Base-by-base conservation (phyloP, 306 rosid species). In the Coriaria nepalensis region DNA sequence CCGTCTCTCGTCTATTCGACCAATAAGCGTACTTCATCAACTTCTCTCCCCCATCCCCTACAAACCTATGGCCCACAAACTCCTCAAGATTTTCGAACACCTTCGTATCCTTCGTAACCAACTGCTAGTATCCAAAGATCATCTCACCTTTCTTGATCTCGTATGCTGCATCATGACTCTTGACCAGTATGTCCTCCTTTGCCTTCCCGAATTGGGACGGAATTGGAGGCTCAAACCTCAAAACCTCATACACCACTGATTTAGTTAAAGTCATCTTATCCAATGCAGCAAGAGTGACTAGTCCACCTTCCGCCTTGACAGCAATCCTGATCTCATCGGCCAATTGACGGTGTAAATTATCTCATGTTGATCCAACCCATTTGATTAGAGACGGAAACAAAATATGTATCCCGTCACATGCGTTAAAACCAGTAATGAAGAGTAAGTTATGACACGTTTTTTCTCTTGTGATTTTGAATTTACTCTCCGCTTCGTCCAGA, bases 211-310 rank as follows among this genome's bases (percentile, higher is more conserved):
- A 85, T 51, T 81, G 93, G 54, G 40, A 81, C 7, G 93, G 85
- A 0, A 85, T 85, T 2, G 87, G 87, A 2, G 95, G 93, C 5
- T 85, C 87, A 2, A 85, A 73, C 49, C 95, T 64, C 0, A 85
- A 15, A 0, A 53, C 68, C 37, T 85, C 95, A 40, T 72, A 81
- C 2, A 81, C 85, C 10, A 59, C 78, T 0, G 95, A 81, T 10
- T 76, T 85, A 0, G 76, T 75, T 67, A 86, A 47, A 49, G 56
- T 50, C 93, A 86, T 69, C 63, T 65, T 67, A 1, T 76, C 71
- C 55, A 86, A 46, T 6, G 82, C 71, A 0, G 37, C 2, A 0
- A 73, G 10, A 35, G 57, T 76, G 0, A n/a, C n/a, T n/a, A 81
- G 50, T 15, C 68, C 67, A 5, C 77, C 77, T 42, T 70, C 77